A percentile compares a stretch with the other conserved stretches of the same genome.
Evolutionary conservation across 768 basidiomycete species (phyloP).

Genomic region (Mycena olivaceomarginata): DNA sequence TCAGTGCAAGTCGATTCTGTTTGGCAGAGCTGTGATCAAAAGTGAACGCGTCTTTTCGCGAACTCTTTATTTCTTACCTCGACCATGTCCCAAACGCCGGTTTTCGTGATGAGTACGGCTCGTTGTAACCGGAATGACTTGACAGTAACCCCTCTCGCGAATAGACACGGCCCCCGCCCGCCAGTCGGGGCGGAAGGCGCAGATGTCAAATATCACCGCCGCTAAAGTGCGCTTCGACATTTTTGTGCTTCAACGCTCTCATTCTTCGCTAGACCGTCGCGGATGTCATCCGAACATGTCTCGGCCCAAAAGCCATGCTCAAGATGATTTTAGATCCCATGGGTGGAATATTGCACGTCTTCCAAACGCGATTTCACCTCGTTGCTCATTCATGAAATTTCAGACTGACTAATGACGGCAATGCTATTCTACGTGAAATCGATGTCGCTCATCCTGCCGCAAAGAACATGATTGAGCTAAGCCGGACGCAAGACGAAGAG

Average conservation of each 20-base stretch:
- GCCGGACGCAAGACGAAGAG: constrained; percentile 98
- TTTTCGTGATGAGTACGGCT: constrained; percentile 88
- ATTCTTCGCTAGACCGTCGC: constrained; percentile 85
- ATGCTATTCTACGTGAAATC: constrained; percentile 98
- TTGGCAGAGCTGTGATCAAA: constrained; percentile 25
- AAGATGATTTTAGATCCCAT: constrained; percentile 99
- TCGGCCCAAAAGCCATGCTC: constrained; percentile 98
- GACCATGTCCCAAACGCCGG: constrained; percentile 79
- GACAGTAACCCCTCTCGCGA: constrained; percentile 14
- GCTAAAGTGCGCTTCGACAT: constrained; percentile 81
- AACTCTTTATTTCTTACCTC: constrained; percentile 2
- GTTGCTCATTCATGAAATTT: constrained; percentile 21
- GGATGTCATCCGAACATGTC: constrained; percentile 97
- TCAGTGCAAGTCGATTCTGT: not conserved
- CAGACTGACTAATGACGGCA: constrained; percentile 98
- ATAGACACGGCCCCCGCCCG: constrained; percentile 95
- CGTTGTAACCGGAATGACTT: not conserved
- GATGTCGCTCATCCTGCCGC: constrained; percentile 99
- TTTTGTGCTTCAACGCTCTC: not conserved
- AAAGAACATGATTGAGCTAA: constrained; percentile 99
- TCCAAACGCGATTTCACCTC: constrained; percentile 12
- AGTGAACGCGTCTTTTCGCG: constrained; percentile 39
- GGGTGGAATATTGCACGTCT: constrained; percentile 95
- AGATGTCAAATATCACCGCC: constrained; percentile 97
- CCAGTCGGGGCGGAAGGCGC: constrained; percentile 95